A percentile compares a stretch with the other conserved stretches of the same genome.
Conservation (phyloP, 345 rosid species). For the Trapa incisa region DNA sequence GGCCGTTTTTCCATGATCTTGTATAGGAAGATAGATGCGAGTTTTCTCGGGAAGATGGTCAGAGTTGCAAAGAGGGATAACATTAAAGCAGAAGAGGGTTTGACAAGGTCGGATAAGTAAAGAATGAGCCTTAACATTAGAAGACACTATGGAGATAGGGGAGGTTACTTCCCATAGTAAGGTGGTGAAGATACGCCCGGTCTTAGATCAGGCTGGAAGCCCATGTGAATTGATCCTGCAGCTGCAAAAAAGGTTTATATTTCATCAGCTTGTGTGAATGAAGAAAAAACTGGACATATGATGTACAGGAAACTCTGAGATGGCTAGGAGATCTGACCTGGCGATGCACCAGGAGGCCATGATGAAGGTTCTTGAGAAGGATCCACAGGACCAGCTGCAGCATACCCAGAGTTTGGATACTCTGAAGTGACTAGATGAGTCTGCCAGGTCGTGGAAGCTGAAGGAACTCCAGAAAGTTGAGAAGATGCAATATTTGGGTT, state of each 20-base stretch:
- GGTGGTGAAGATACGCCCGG: slow-evolving; percentile 9
- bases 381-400: slow-evolving; percentile 18
- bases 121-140: not conserved
- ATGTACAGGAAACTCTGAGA: slow-evolving; percentile 3
- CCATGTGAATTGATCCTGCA: slow-evolving; percentile 2
- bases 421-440: slow-evolving; percentile 33
- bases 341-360: slow-evolving; percentile 5
- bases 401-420: slow-evolving; percentile 33
- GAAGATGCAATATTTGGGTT: slow-evolving; percentile 41
- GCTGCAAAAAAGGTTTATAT: slow-evolving; percentile 4
- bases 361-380: slow-evolving; percentile 19
- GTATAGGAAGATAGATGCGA: no score
- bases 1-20: no score
- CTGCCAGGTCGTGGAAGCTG: slow-evolving; percentile 55
- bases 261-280: slow-evolving; percentile 3
- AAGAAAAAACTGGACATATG: slow-evolving; percentile 4
- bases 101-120: not conserved
- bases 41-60: no score
- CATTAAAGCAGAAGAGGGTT: no score
- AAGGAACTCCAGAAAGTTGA: slow-evolving; percentile 30
- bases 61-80: not conserved
- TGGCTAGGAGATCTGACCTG: slow-evolving; percentile 7
- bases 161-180: slow-evolving; percentile 7
- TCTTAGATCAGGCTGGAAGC: not conserved
- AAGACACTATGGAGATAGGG: not conserved